Percentiles rank a stretch among this genome's conserved stretches.
Conservation (phyloP, 352 stramenopile genomes). For the Pilasporangium apinafurcum region DNA sequence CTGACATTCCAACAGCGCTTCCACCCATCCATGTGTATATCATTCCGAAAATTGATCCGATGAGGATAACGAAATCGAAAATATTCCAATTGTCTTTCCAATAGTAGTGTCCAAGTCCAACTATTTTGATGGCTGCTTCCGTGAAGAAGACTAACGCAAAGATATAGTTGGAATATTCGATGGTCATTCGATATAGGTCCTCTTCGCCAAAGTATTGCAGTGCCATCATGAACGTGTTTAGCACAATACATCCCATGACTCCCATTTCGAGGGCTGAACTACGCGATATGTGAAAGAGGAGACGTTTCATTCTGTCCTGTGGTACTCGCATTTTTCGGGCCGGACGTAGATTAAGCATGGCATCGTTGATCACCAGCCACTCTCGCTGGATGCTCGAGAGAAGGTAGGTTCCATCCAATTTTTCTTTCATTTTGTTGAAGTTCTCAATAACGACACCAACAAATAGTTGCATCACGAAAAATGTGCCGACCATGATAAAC, state of each 20-base stretch:
- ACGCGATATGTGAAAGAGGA: slow-evolving; percentile 29
- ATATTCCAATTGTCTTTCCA: slow-evolving; percentile 78
- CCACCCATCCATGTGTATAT: slow-evolving; percentile 38
- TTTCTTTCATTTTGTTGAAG: slow-evolving; percentile 82
- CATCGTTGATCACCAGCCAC: slow-evolving; percentile 63
- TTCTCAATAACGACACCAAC: slow-evolving; percentile 93
- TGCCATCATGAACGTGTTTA: slow-evolving; percentile 86
- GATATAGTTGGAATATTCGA: slow-evolving; percentile 72
- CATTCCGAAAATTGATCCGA: slow-evolving; percentile 42
- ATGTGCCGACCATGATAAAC: slow-evolving; percentile 88
- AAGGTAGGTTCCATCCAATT: slow-evolving; percentile 52
- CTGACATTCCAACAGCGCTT: slow-evolving; percentile 37
- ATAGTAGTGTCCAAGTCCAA: slow-evolving; percentile 69
- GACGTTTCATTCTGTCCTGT: slow-evolving; percentile 24
- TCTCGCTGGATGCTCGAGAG: slow-evolving; percentile 67
- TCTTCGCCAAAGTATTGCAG: slow-evolving; percentile 83
- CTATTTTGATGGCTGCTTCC: slow-evolving; percentile 83
- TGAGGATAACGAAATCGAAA: slow-evolving; percentile 75
- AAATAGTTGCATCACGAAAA: slow-evolving; percentile 92
- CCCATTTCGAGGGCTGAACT: slow-evolving; percentile 62
- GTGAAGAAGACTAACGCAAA: slow-evolving; percentile 82
- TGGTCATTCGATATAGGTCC: slow-evolving; percentile 37
- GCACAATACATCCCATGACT: slow-evolving; percentile 79
- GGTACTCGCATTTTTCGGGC: slow-evolving; percentile 33
- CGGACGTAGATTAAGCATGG: slow-evolving; percentile 41